These are phyloP conservation scores for Entophlyctis luteolus DNA, from an alignment of 192 early-diverging fungal genomes.

Conservation along the genomic window DNA sequence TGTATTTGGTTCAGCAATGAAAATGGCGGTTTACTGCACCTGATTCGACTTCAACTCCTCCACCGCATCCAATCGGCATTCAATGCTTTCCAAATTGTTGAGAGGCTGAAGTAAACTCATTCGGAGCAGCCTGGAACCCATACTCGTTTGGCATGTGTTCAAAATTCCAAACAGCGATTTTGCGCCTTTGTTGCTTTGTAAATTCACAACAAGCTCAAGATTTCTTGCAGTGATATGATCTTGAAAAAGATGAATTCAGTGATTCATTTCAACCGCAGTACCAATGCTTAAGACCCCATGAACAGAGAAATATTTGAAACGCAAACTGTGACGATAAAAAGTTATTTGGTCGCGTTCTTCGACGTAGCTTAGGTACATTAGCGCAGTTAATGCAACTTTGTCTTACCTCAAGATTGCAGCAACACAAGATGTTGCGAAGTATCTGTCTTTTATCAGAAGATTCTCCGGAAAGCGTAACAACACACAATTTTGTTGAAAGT, in stretches of 20 bases:
- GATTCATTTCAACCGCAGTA: slow-evolving; percentile 4
- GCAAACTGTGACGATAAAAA: slow-evolving; percentile 49
- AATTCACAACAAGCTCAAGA: slow-evolving; percentile 58
- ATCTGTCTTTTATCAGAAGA: slow-evolving; percentile 40
- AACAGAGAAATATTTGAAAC: slow-evolving; percentile 55
- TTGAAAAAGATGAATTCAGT: slow-evolving; percentile 5
- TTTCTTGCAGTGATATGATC: slow-evolving; percentile 59
- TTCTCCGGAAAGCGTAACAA: slow-evolving; percentile 30
- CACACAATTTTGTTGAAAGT: slow-evolving; percentile 48
- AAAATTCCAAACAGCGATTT: slow-evolving; percentile 59
- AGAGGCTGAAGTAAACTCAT: slow-evolving; percentile 74
- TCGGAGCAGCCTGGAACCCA: slow-evolving; percentile 71
- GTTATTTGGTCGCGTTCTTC: slow-evolving; percentile 48
- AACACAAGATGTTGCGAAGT: slow-evolving; percentile 14
- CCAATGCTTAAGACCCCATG: slow-evolving; percentile 49
- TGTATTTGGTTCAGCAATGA: no score
- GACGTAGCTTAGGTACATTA: slow-evolving; percentile 37
- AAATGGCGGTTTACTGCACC: not conserved
- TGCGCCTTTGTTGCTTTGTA: slow-evolving; percentile 41
- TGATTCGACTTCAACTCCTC: slow-evolving; percentile 31
- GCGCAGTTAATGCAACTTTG: not conserved
- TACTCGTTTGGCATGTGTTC: slow-evolving; percentile 56
- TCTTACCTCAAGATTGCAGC: slow-evolving; percentile 9
- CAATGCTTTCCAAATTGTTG: slow-evolving; percentile 45
- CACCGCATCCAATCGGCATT: slow-evolving; percentile 58